A percentile compares a stretch with the other conserved stretches of the same genome.
Conservation (phyloP, 495 filamentous ascomycete genomes). For the Aspergillus cristatus region DNA sequence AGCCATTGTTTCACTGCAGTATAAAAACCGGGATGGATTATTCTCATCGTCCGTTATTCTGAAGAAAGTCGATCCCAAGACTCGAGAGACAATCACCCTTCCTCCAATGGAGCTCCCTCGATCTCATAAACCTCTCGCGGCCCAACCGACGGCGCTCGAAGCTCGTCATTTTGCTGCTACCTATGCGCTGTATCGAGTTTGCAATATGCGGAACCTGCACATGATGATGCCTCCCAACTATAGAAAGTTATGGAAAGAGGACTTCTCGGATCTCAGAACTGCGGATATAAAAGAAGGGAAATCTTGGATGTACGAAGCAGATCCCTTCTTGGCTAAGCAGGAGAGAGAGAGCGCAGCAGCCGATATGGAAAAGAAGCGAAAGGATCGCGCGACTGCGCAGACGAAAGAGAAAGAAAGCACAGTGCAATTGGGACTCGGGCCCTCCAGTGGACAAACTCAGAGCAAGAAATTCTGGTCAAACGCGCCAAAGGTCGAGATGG, state of each 20-base stretch:
- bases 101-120: slow-evolving; percentile 76
- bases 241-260: slow-evolving; percentile 74
- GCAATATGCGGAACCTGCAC: slow-evolving; percentile 88
- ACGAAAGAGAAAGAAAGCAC: slow-evolving; percentile 53
- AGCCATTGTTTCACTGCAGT: slow-evolving; percentile 20
- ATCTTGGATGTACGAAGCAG: slow-evolving; percentile 90
- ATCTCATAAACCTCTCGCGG: slow-evolving; percentile 55
- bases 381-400: slow-evolving; percentile 49
- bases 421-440: slow-evolving; percentile 26
- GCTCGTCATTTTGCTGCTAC: slow-evolving; percentile 88
- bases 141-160: slow-evolving; percentile 69
- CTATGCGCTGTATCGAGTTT: slow-evolving; percentile 81
- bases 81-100: slow-evolving; percentile 59
- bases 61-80: slow-evolving; percentile 72
- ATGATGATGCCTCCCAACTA: slow-evolving; percentile 91
- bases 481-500: slow-evolving; percentile 89
- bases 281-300: slow-evolving; percentile 66
- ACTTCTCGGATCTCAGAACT: slow-evolving; percentile 70
- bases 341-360: slow-evolving; percentile 70
- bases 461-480: slow-evolving; percentile 65
- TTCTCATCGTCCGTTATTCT: slow-evolving; percentile 73
- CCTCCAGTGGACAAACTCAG: slow-evolving; percentile 19
- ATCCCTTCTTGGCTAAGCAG: slow-evolving; percentile 73
- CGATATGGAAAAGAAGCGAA: slow-evolving; percentile 60
- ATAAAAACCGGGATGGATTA: slow-evolving; percentile 44